A percentile compares a stretch with the other conserved stretches of the same genome.
Conservation (phyloP, 805 yeast species). For the Candida patagonica region DNA sequence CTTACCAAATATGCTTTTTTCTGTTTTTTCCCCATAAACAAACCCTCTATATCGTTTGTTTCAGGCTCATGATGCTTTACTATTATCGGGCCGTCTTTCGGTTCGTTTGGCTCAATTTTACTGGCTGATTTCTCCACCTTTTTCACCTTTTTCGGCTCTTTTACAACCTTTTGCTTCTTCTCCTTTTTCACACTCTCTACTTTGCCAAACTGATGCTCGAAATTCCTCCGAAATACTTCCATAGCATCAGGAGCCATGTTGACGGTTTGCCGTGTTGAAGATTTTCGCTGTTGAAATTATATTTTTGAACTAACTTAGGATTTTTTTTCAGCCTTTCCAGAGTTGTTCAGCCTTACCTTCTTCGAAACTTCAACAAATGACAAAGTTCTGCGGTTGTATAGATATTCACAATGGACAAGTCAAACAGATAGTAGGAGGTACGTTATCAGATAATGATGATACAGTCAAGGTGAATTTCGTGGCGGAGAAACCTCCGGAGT, state of each 20-base stretch:
- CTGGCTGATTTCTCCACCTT: neutral
- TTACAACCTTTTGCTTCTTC: neutral
- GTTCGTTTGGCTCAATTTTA: slow-evolving; percentile 1
- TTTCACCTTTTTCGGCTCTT: neutral
- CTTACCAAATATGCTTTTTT: slow-evolving; percentile 23
- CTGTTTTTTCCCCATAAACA: slow-evolving; percentile 12
- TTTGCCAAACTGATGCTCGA: slow-evolving; percentile 28
- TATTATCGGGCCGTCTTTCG: slow-evolving; percentile 22
- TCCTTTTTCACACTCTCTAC: slow-evolving; percentile 4
- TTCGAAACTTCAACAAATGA: slow-evolving; percentile 41
- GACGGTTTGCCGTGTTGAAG: slow-evolving; percentile 1
- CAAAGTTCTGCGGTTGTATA: slow-evolving; percentile 85
- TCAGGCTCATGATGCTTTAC: slow-evolving; percentile 27
- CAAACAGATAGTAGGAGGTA: slow-evolving; percentile 95
- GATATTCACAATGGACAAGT: slow-evolving; percentile 94
- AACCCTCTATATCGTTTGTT: slow-evolving; percentile 1
- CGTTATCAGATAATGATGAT: slow-evolving; percentile 43
- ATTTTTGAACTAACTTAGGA: too few relatives aligned
- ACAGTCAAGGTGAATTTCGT: slow-evolving; percentile 65
- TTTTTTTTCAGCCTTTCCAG: slow-evolving; percentile 1
- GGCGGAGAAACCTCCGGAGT: slow-evolving; percentile 61
- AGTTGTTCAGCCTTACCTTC: neutral
- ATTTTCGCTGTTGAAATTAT: too few relatives aligned
- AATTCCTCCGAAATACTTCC: slow-evolving; percentile 20
- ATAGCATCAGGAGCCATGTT: slow-evolving; percentile 2